Base-by-base conservation (phyloP, 495 filamentous ascomycete genomes). In the Penicillium dipodomyicola region DNA sequence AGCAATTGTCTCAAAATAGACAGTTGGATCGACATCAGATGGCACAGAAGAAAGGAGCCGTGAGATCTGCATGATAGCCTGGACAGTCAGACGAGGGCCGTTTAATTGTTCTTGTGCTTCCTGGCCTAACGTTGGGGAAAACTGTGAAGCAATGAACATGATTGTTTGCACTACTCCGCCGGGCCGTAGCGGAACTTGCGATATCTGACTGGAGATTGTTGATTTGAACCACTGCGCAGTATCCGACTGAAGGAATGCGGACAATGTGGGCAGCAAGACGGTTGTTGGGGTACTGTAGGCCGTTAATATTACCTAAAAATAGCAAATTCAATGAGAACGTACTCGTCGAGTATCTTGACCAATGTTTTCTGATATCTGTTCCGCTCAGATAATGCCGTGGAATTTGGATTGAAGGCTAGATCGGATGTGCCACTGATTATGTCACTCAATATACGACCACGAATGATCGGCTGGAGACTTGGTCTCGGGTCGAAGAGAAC, bases 11-110 rank as follows among this genome's bases (percentile, higher is more conserved):
- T 73, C 62, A 58, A 90, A 90, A 77, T 87, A 92, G 20, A 63
- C 57, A 10, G 77, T 67, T 4, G 85, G 67, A 2, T 80, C 67
- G 58, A 89, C 78, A 11, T 76, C 78, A 17, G 78, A 74, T 0
- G 89, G 88, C 0, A 86, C 81, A 14, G 80, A 77, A 1, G 86
- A 83, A 2, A 93, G 71, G 11, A 92, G 68, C 11, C 75, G 79
- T 0, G 83, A 82, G 5, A 84, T 84, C 58, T 88, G 79, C 64
- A 82, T 83, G 11, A 93, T 77, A 1, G 87, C 86, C 65, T 92
- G 87, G 25, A 87, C 80, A 2, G 89, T 87, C 29, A 93, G 84
- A 57, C 81, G 81, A 3, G 87, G 81, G 0, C 87, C 87, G 51
- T 60, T 69, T 2, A 72, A 71, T 22, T 59, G 58, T 37, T 72